These are phyloP conservation scores for Hypoxylon sp. DNA, from an alignment of 2,329 filamentous ascomycete genomes.

Conservation along the genomic window DNA sequence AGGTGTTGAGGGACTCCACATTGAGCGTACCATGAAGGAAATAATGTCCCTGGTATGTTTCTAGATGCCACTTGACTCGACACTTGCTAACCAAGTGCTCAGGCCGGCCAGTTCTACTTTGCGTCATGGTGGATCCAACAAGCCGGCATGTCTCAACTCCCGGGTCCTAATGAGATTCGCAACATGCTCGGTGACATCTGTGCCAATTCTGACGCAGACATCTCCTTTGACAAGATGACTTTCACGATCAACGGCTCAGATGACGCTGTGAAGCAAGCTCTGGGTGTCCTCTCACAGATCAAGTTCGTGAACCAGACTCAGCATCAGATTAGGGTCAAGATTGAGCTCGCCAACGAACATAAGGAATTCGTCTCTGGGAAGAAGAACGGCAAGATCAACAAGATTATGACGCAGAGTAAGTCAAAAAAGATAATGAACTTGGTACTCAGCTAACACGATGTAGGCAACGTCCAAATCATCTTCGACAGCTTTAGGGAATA, in stretches of 20 bases:
- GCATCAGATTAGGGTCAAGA: slow-evolving; percentile 96
- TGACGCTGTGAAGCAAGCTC: slow-evolving; percentile 94
- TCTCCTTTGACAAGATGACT: slow-evolving; percentile 92
- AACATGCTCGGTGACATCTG: slow-evolving; percentile 96
- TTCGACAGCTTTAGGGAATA: slow-evolving; percentile 99
- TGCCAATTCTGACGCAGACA: slow-evolving; percentile 93
- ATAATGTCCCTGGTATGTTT: slow-evolving; percentile 88
- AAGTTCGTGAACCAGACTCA: slow-evolving; percentile 88
- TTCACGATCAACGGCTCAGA: slow-evolving; percentile 97
- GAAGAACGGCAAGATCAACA: slow-evolving; percentile 99
- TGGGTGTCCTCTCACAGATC: slow-evolving; percentile 92
- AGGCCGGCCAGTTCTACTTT: slow-evolving; percentile 98
- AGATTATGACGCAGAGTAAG: slow-evolving; percentile 98
- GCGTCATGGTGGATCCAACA: slow-evolving; percentile 95
- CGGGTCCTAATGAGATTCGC: slow-evolving; percentile 80
- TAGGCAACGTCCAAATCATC: slow-evolving; percentile 95
- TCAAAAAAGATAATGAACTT: slow-evolving; percentile 27
- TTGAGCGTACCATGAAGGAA: slow-evolving; percentile 94
- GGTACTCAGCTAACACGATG: slow-evolving; percentile 46
- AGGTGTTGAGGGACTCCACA: slow-evolving; percentile 91
- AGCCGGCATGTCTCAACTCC: slow-evolving; percentile 72
- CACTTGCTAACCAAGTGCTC: slow-evolving; percentile 46
- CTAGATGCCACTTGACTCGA: background rate
- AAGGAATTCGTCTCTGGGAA: slow-evolving; percentile 99
- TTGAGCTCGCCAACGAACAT: slow-evolving; percentile 98